Percentiles rank a stretch among this genome's conserved stretches.
Conservation (phyloP, 2,329 filamentous ascomycete genomes). For the Fusarium tuaranense region DNA sequence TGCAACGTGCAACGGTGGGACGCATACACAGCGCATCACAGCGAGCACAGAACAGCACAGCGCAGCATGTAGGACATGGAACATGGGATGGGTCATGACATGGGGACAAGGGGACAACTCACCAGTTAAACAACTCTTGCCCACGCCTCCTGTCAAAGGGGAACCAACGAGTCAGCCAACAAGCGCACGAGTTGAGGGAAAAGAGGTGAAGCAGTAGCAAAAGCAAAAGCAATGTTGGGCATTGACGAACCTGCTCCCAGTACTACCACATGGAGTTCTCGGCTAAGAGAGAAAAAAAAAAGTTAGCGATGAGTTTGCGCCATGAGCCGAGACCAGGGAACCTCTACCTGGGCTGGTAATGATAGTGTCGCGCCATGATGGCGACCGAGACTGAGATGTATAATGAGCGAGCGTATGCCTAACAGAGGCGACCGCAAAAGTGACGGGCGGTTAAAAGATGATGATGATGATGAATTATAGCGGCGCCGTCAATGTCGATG, state of each 20-base stretch:
- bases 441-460: slow-evolving; percentile 1
- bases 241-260: slow-evolving; percentile 76
- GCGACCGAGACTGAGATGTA: slow-evolving; percentile 7
- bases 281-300: slow-evolving; percentile 56
- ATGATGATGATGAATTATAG: slow-evolving; percentile 1
- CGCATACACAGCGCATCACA: slow-evolving; percentile 4
- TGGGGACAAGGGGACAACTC: slow-evolving; percentile 46
- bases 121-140: slow-evolving; percentile 94
- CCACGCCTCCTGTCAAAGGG: slow-evolving; percentile 77
- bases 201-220: not conserved
- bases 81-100: not conserved
- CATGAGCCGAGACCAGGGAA: not conserved
- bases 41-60: not conserved
- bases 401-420: slow-evolving; percentile 21
- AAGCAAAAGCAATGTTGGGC: slow-evolving; percentile 18
- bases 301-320: slow-evolving; percentile 30
- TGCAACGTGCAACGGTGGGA: slow-evolving; percentile 18
- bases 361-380: slow-evolving; percentile 46
- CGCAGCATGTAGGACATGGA: slow-evolving; percentile 23
- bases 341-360: slow-evolving; percentile 44
- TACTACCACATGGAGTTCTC: slow-evolving; percentile 86
- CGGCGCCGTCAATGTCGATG: slow-evolving; percentile 3
- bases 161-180: slow-evolving; percentile 47
- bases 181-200: slow-evolving; percentile 24
- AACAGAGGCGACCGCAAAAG: slow-evolving; percentile 6